A percentile compares a stretch with the other conserved stretches of the same genome.
Conservation (phyloP, 768 basidiomycete species). For the Mycena polygramma region DNA sequence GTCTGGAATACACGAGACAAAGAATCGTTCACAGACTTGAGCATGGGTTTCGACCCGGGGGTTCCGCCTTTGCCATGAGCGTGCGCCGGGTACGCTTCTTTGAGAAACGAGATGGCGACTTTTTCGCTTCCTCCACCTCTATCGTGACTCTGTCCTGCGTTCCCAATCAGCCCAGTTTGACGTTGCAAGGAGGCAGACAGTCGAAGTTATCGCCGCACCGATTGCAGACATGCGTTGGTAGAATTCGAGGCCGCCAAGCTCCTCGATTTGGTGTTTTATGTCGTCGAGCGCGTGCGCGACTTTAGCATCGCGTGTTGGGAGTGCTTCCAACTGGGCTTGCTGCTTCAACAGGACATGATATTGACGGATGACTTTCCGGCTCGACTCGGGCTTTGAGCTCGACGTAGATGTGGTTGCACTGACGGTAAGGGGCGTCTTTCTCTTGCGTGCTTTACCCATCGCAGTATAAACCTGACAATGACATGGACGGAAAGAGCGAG, state of each 20-base stretch:
- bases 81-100: constrained; percentile 56
- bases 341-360: constrained; percentile 87
- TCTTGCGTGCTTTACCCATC: constrained; percentile 60
- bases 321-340: constrained; percentile 63
- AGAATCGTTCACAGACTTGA: constrained; percentile 51
- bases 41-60: constrained; percentile 40
- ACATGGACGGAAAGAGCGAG: neutral
- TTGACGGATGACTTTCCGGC: constrained; percentile 79
- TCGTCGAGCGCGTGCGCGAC: constrained; percentile 55
- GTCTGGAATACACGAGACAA: neutral
- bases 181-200: too few relatives aligned
- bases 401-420: constrained; percentile 40
- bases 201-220: constrained; percentile 64
- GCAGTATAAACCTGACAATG: neutral
- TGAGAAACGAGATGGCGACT: constrained; percentile 82
- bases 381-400: constrained; percentile 70
- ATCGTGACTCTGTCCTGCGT: constrained; percentile 78
- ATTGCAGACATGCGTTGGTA: constrained; percentile 89
- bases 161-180: neutral
- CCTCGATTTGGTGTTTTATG: constrained; percentile 73
- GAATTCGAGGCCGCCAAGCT: constrained; percentile 80
- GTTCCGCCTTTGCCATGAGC: constrained; percentile 34
- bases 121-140: constrained; percentile 92
- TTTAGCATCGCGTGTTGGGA: constrained; percentile 34
- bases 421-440: constrained; percentile 60